phyloP scores from a whole-genome alignment of 805 yeast genomes.

The Candida andamanensis region DNA sequence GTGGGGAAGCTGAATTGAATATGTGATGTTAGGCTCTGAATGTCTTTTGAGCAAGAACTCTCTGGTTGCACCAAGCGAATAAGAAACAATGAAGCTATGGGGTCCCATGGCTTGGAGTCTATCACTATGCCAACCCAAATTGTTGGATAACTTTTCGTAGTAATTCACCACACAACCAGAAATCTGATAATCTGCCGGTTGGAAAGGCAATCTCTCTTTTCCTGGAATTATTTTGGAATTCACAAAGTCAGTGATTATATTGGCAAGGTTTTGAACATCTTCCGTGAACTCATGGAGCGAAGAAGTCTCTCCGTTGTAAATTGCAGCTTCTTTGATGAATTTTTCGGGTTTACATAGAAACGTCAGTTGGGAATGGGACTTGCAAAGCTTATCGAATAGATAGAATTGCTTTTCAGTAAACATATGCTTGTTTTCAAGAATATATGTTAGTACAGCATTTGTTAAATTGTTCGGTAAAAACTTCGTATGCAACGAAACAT shows the following conservation, averaged over 20 bases:
- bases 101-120: slow-evolving; percentile 71
- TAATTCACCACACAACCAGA: slow-evolving; percentile 53
- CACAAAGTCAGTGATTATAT: slow-evolving; percentile 34
- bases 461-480: slow-evolving; percentile 52
- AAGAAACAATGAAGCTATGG: slow-evolving; percentile 58
- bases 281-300: slow-evolving; percentile 29
- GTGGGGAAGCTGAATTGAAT: slow-evolving; percentile 61
- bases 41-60: slow-evolving; percentile 54
- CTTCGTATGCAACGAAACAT: slow-evolving; percentile 44
- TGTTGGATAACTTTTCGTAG: slow-evolving; percentile 45
- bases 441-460: slow-evolving; percentile 35
- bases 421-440: slow-evolving; percentile 35
- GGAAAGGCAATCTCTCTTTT: slow-evolving; percentile 32
- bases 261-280: slow-evolving; percentile 21
- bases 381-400: slow-evolving; percentile 58
- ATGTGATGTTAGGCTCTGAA: slow-evolving; percentile 32
- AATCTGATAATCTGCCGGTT: slow-evolving; percentile 45
- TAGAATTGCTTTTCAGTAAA: slow-evolving; percentile 48
- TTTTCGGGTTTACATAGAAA: slow-evolving; percentile 14
- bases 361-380: slow-evolving; percentile 49
- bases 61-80: slow-evolving; percentile 66
- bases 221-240: slow-evolving; percentile 29
- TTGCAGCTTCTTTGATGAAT: slow-evolving; percentile 14
- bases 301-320: slow-evolving; percentile 40
- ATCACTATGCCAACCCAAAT: slow-evolving; percentile 75